phyloP scores from a whole-genome alignment of 139 green algal species.

The Picochlorum sp. region DNA sequence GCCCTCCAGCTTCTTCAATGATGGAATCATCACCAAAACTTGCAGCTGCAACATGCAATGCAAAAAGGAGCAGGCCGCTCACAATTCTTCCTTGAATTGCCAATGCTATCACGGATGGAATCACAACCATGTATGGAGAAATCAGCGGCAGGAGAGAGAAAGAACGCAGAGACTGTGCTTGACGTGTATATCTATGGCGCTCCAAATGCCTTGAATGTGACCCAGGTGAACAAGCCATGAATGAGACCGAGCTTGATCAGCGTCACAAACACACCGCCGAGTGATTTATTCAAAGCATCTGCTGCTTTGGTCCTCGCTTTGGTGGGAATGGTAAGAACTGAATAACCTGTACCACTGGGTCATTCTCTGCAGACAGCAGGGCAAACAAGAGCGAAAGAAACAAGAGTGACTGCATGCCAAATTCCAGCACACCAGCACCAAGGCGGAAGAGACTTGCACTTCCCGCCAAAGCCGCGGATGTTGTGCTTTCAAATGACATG shows the following conservation, averaged over 20 bases:
- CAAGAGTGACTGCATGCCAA: conserved; percentile 33
- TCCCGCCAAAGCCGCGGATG: conserved; percentile 44
- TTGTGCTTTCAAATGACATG: conserved; percentile 33
- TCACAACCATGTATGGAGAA: conserved; percentile 38
- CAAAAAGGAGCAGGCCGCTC: conserved; percentile 5
- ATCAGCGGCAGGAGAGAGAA: conserved; percentile 51
- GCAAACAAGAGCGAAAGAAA: conserved; percentile 47
- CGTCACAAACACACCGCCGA: conserved; percentile 43
- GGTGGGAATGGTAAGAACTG: conserved; percentile 42
- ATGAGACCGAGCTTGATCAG: conserved; percentile 53
- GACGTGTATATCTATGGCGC: conserved; percentile 41
- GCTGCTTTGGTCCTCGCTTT: conserved; percentile 24
- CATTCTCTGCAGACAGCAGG: conserved; percentile 37
- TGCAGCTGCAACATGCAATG: conserved; percentile 43
- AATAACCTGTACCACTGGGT: conserved; percentile 39
- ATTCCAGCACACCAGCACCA: conserved; percentile 35
- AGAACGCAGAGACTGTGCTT: conserved; percentile 23
- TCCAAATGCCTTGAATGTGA: conserved; percentile 36
- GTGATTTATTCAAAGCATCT: conserved; percentile 22
- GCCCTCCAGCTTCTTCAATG: conserved; percentile 37
- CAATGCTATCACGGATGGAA: conserved; percentile 45
- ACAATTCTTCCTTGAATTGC: conserved; percentile 26
- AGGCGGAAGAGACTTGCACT: conserved; percentile 41
- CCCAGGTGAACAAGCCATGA: conserved; percentile 56
- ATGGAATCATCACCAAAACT: conserved; percentile 47